Conservation (phyloP, 345 rosid species). For the Lepidium sativum region DNA sequence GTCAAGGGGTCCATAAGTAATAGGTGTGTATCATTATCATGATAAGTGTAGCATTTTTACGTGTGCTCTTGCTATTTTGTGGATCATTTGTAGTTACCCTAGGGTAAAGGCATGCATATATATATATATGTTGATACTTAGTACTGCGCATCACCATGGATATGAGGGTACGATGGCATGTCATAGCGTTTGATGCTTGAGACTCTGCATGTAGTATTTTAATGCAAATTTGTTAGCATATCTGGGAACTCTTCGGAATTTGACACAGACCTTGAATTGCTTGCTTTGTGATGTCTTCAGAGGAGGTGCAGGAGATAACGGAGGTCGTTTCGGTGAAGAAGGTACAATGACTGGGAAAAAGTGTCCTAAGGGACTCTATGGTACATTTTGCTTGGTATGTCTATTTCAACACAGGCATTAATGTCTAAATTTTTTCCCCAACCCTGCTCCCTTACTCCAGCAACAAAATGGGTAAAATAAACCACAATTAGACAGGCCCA, state of each 20-base stretch:
- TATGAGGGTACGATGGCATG: not conserved
- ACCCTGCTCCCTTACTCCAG: not conserved
- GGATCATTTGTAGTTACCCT: not conserved
- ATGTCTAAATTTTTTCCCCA: slow-evolving; percentile 1
- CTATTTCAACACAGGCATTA: not conserved
- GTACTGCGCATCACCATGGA: not conserved
- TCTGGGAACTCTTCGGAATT: not conserved
- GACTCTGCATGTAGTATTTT: not conserved
- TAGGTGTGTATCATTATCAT: slow-evolving; percentile 39
- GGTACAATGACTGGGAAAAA: slow-evolving; percentile 88
- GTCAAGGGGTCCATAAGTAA: slow-evolving; percentile 57
- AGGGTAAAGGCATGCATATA: not conserved
- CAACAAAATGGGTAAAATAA: not conserved
- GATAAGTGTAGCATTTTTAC: not conserved
- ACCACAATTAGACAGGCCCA: not conserved
- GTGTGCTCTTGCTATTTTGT: not conserved
- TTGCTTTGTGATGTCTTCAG: slow-evolving; percentile 44
- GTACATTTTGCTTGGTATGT: slow-evolving; percentile 82
- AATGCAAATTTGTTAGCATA: not conserved
- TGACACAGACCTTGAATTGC: slow-evolving; percentile 1
- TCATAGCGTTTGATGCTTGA: not conserved
- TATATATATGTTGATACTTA: not conserved
- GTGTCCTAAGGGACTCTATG: slow-evolving; percentile 90
- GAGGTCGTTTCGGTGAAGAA: slow-evolving; percentile 68
- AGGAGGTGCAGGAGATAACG: slow-evolving; percentile 81